These are phyloP conservation scores for Syzygium jambos DNA, from an alignment of 345 rosid species.

Conservation along the genomic window DNA sequence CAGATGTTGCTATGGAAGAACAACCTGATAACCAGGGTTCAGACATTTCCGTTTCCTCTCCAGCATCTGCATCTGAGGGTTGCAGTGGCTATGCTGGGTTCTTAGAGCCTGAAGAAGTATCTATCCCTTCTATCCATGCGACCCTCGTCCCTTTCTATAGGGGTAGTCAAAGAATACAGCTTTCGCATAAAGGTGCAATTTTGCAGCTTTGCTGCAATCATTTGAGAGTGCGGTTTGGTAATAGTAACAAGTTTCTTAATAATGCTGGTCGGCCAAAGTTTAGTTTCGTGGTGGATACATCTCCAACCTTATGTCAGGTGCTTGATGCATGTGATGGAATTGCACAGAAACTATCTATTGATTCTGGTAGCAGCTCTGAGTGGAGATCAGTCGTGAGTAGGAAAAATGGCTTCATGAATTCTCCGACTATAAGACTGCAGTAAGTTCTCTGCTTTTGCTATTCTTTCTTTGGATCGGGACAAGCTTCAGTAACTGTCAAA, in stretches of 20 bases:
- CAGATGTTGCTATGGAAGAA: constrained; percentile 55
- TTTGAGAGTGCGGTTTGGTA: constrained; percentile 57
- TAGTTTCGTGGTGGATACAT: constrained; percentile 57
- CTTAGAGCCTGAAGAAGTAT: constrained; percentile 42
- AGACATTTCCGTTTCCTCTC: constrained; percentile 9
- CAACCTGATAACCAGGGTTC: constrained; percentile 8
- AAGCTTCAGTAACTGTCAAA: not conserved
- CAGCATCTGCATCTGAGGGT: constrained; percentile 22
- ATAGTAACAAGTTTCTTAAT: constrained; percentile 41
- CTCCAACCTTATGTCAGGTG: constrained; percentile 38
- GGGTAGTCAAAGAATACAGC: constrained; percentile 38
- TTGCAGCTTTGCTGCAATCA: constrained; percentile 51
- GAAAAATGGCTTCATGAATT: constrained; percentile 19
- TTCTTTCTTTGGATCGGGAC: not conserved
- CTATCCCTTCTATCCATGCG: constrained; percentile 37
- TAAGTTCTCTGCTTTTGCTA: constrained; percentile 26
- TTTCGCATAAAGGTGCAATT: constrained; percentile 28
- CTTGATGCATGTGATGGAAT: constrained; percentile 56
- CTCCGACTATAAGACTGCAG: constrained; percentile 59
- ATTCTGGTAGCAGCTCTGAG: constrained; percentile 52
- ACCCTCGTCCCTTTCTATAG: constrained; percentile 32
- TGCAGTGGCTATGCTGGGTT: constrained; percentile 33
- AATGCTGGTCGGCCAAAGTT: constrained; percentile 47
- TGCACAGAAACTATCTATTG: constrained; percentile 28
- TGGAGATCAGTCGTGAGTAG: constrained; percentile 53